Evolutionary conservation across 1,284 basidiomycete genomes (phyloP).

Genomic region (Rhodofomes roseus): DNA sequence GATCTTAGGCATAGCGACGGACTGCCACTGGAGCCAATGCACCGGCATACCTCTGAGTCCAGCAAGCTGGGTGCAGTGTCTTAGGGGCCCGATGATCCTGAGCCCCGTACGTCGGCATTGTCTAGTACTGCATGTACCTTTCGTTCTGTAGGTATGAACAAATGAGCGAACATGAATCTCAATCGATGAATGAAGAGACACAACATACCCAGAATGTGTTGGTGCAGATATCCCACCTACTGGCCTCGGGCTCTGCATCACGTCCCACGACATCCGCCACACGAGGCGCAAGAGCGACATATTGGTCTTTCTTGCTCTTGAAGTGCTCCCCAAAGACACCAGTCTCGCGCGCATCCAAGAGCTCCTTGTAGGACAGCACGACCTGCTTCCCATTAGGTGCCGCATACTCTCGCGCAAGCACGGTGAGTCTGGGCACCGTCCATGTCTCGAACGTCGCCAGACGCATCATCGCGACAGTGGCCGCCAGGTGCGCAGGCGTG

Average conservation of each 20-base stretch:
- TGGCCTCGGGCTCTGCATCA: slow-evolving; percentile 14
- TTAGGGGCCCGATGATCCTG: too few species aligned
- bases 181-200: too few species aligned
- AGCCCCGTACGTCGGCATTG: too few species aligned
- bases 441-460: slow-evolving; percentile 29
- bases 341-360: slow-evolving; percentile 17
- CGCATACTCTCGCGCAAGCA: slow-evolving; percentile 23
- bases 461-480: slow-evolving; percentile 27
- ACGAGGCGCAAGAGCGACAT: slow-evolving; percentile 21
- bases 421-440: slow-evolving; percentile 24
- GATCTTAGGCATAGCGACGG: too few species aligned
- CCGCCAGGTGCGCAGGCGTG: slow-evolving; percentile 22
- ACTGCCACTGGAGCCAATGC: too few species aligned
- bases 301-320: slow-evolving; percentile 20
- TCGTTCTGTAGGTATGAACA: slow-evolving; percentile 18
- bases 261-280: slow-evolving; percentile 22
- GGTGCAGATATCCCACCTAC: slow-evolving; percentile 22
- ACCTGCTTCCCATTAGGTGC: slow-evolving; percentile 3
- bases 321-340: slow-evolving; percentile 31
- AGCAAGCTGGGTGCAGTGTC: too few species aligned
- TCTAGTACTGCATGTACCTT: slow-evolving; percentile 26
- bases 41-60: too few species aligned
- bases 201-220: slow-evolving; percentile 23
- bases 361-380: slow-evolving; percentile 18
- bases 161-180: not conserved